Evolutionary conservation across 805 yeast genomes (phyloP), one percentile per base, ranked within the genome.

Genomic region (baker's yeast (Saccharomyces cerevisiae)): DNA sequence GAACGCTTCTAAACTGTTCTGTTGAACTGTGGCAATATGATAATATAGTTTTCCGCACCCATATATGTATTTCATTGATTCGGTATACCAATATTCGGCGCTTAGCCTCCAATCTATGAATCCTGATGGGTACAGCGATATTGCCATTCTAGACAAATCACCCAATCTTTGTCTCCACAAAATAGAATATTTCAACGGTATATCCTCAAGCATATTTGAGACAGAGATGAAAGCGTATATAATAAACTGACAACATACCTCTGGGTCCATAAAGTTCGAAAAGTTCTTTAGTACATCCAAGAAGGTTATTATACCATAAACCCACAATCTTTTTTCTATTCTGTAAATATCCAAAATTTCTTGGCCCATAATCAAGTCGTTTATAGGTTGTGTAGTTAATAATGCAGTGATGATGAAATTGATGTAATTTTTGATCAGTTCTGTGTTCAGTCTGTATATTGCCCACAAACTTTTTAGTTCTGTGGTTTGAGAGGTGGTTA

Each of bases 1-100:
- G 55, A 85, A 75, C 1, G 89, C 89, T 67, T 84, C 88, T 53
- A 85, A 69, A 46, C 70, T 67, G 48, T 71, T 72, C 61, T 80
- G 83, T 64, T 85, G 89, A 8, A 87, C 92, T 0, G 91, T 85
- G 55, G 89, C 85, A 77, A 84, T 82, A 64, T 87, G 94, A 63
- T 86, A 87, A 62, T 86, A 87, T 10, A 86, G 79, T 63, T 87
- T 85, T 0, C 95, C 95, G 59, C 83, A 88, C 0, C 92, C 92
- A 61, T 82, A 85, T 59, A 82, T 80, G 10, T 87, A 77, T 58
- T 79, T 77, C 78, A 84, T 78, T 3, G 91, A 81, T 26, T 79
- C 72, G 11, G 80, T 74, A 63, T 87, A 87, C 95, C 95, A 87
- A 64, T 80, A 80, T 66, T 85, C 88, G 1, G 91, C 83, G 50